phyloP scores from a whole-genome alignment of 2,329 filamentous ascomycete species.

The Phaeophleospora eucalypticola region DNA sequence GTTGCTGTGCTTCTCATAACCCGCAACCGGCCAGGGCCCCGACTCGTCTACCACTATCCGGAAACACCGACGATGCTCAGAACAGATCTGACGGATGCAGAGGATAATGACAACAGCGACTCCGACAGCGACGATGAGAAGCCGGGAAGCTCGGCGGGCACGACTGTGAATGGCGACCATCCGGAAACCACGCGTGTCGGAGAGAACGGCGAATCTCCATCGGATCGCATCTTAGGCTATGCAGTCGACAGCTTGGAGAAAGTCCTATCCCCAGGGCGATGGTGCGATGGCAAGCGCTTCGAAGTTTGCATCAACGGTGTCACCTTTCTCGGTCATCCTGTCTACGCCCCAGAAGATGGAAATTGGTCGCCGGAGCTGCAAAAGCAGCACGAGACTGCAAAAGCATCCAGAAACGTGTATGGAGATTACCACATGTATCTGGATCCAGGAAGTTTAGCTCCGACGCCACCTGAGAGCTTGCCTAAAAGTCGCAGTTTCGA shows the following conservation, averaged over 20 bases:
- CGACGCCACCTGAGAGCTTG: constrained; percentile 5
- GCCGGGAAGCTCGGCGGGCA: background rate
- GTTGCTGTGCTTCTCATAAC: constrained; percentile 72
- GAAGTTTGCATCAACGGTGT: constrained; percentile 77
- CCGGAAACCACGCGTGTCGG: no score
- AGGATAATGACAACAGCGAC: constrained; percentile 12
- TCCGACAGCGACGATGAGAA: constrained; percentile 15
- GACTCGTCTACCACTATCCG: constrained; percentile 83
- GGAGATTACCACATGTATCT: constrained; percentile 11
- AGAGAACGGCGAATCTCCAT: constrained; percentile 5
- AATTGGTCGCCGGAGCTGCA: constrained; percentile 21
- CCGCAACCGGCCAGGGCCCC: constrained; percentile 72
- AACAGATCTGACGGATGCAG: background rate
- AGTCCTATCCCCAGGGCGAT: constrained; percentile 65
- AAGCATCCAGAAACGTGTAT: constrained; percentile 4
- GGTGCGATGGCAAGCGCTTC: constrained; percentile 74
- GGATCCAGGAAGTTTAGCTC: constrained; percentile 10
- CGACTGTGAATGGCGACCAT: constrained; percentile 2
- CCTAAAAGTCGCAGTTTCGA: constrained; percentile 20
- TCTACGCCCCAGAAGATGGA: constrained; percentile 72
- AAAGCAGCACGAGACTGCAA: constrained; percentile 3
- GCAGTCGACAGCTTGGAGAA: constrained; percentile 68
- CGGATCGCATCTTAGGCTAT: constrained; percentile 22
- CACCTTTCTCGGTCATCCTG: constrained; percentile 75
- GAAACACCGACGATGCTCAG: constrained; percentile 5